These are phyloP conservation scores for Nicotiana obtusifolia DNA, from an alignment of 257 asterid genomes.

Conservation along the genomic window DNA sequence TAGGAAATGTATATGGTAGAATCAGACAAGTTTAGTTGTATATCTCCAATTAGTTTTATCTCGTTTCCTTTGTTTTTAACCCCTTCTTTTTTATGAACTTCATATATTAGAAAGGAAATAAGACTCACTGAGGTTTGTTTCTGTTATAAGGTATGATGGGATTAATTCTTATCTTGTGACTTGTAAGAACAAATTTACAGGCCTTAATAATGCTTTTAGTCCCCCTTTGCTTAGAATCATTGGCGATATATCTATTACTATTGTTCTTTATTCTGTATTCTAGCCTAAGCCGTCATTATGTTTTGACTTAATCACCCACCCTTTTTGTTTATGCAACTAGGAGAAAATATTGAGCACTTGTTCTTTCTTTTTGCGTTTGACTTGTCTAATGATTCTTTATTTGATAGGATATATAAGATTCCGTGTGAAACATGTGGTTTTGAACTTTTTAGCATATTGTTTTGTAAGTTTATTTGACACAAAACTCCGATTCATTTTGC, in stretches of 20 bases:
- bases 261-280: not conserved
- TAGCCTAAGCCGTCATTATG: not conserved
- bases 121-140: not conserved
- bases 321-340: not conserved
- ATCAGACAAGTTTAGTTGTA: not conserved
- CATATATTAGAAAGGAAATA: not conserved
- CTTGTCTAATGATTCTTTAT: not conserved
- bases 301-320: not conserved
- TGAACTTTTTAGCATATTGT: not conserved
- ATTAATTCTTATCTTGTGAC: not conserved
- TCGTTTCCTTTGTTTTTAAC: not conserved
- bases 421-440: slow-evolving; percentile 10
- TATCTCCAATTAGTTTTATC: not conserved
- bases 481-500: not conserved
- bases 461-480: not conserved
- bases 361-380: slow-evolving; percentile 1
- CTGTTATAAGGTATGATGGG: not conserved
- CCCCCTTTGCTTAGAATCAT: not conserved
- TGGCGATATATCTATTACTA: not conserved
- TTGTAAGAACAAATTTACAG: not conserved
- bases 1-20: not conserved
- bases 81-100: not conserved
- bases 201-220: not conserved
- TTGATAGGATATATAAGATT: not conserved
- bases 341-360: no score